Conservation (phyloP, 331 rosid genomes). For the Telfairia occidentalis region DNA sequence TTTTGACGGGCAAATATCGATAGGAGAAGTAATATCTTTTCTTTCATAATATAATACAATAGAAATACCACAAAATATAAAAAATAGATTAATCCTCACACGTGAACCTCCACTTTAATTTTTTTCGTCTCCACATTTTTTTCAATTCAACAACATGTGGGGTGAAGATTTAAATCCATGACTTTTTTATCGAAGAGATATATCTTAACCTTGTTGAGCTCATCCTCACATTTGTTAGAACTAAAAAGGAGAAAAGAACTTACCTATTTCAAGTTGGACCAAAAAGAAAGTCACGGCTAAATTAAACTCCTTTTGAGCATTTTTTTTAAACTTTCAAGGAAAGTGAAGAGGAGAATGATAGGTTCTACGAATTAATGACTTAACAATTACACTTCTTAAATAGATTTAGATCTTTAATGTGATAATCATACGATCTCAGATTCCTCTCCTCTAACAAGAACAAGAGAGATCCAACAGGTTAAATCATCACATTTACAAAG, state of each 20-base stretch:
- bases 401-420: background rate
- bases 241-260: no score
- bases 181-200: no score
- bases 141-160: no score
- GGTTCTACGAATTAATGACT: background rate
- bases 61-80: background rate
- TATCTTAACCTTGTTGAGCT: no score
- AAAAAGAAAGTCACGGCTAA: background rate
- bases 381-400: background rate
- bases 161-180: no score
- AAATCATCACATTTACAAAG: background rate
- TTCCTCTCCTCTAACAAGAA: background rate
- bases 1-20: background rate
- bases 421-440: background rate
- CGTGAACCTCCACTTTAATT: background rate
- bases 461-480: background rate
- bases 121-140: no score
- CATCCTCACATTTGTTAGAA: no score
- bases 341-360: background rate
- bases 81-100: background rate
- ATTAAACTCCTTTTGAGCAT: background rate
- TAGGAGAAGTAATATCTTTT: background rate
- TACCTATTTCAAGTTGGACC: no score
- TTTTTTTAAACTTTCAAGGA: no score
- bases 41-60: background rate